Evolutionary conservation across 345 rosid genomes (phyloP).

Genomic region (Eutrema heterophyllum): DNA sequence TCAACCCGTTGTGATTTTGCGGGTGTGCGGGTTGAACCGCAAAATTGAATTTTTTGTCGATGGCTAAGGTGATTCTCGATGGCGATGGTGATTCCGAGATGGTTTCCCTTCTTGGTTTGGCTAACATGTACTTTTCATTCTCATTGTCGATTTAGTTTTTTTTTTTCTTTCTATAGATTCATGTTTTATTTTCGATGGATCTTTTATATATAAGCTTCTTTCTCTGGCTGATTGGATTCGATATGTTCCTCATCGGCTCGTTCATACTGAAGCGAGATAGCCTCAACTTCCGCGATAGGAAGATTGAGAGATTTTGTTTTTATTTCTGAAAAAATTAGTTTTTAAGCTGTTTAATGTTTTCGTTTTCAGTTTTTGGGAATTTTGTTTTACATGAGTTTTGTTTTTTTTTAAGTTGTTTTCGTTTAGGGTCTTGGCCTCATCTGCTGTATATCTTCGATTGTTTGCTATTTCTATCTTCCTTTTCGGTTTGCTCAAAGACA

Average conservation of each 20-base stretch:
- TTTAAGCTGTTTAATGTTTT: too few relatives aligned
- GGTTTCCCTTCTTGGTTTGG: slow-evolving; percentile 57
- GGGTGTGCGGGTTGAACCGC: too few relatives aligned
- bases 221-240: slow-evolving; percentile 37
- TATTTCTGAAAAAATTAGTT: not conserved
- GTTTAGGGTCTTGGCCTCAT: not conserved
- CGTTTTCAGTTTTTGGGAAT: too few relatives aligned
- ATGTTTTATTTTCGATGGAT: not conserved
- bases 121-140: slow-evolving; percentile 55
- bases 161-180: not conserved
- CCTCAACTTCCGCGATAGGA: slow-evolving; percentile 34
- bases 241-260: slow-evolving; percentile 40
- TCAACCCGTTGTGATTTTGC: too few relatives aligned
- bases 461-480: too few relatives aligned
- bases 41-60: too few relatives aligned
- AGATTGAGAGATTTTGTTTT: slow-evolving; percentile 20
- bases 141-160: not conserved
- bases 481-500: too few relatives aligned
- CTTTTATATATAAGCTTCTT: slow-evolving; percentile 29
- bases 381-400: too few relatives aligned
- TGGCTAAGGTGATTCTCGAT: too few relatives aligned
- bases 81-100: too few relatives aligned
- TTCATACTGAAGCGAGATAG: slow-evolving; percentile 45
- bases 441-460: too few relatives aligned
- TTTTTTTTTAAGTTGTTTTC: not conserved